Conservation (phyloP, 169 alveolate species). For the Eimeria maxima region DNA sequence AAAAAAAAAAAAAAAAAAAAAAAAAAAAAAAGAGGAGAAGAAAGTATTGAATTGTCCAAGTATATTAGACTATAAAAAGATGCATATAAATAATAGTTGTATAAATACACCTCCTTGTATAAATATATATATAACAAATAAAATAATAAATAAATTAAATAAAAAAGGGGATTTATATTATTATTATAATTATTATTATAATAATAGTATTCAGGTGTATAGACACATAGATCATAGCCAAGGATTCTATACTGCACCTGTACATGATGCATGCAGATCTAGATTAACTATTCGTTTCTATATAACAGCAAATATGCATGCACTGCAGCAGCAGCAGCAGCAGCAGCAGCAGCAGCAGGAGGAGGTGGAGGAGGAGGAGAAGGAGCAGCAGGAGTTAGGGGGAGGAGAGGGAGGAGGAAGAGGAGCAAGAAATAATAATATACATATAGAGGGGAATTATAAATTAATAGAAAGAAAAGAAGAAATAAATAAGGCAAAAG, state of each 20-base stretch:
- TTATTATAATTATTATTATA: conserved; percentile 38
- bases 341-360: conserved; percentile 20
- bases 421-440: no score
- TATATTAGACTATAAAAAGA: conserved; percentile 79
- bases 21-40: no score
- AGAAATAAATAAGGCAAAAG: neutral
- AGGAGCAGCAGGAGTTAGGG: neutral
- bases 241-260: conserved; percentile 27
- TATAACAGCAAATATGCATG: neutral
- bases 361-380: no score
- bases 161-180: conserved; percentile 82
- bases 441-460: no score
- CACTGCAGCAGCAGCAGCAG: neutral
- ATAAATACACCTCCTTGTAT: conserved; percentile 88
- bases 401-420: no score
- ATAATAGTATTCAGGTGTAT: conserved; percentile 78
- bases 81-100: conserved; percentile 55
- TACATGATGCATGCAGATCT: neutral
- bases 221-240: conserved; percentile 84
- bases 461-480: no score
- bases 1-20: no score
- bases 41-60: conserved; percentile 48
- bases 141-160: conserved; percentile 81
- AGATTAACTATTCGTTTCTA: no score
- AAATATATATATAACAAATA: conserved; percentile 85